phyloP scores from a whole-genome alignment of 2,329 filamentous ascomycete genomes.

The Stachybotrys echinatus region DNA sequence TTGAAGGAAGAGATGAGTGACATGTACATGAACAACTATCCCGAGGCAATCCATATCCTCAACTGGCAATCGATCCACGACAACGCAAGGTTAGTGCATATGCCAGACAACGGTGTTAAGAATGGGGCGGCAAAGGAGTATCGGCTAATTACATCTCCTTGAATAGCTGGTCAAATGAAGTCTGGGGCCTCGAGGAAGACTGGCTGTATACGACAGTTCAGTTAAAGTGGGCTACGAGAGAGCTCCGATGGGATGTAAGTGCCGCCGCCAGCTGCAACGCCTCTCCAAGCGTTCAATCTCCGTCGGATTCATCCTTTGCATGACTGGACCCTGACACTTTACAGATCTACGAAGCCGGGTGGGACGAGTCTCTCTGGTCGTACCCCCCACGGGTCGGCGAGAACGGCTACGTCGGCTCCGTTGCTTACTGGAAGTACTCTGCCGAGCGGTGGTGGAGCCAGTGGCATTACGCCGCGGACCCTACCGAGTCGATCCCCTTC shows the following conservation, averaged over 20 bases:
- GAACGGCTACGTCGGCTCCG: background rate
- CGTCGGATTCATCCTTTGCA: background rate
- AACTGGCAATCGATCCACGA: too few species aligned
- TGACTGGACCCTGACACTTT: background rate
- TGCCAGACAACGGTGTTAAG: too few species aligned
- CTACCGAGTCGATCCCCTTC: background rate
- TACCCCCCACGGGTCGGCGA: background rate
- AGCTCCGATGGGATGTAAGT: background rate
- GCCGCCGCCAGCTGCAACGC: too few species aligned
- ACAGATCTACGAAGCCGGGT: background rate
- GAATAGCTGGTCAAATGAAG: background rate
- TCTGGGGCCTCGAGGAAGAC: background rate
- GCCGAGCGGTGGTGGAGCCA: background rate
- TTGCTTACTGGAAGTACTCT: background rate
- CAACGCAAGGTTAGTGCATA: too few species aligned
- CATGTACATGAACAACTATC: background rate
- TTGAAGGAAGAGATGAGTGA: background rate
- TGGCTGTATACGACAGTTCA: background rate
- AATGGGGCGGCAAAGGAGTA: too few species aligned
- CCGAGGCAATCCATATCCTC: background rate
- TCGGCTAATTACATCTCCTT: too few species aligned
- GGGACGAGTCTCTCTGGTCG: background rate
- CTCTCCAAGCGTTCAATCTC: background rate
- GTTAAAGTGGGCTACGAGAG: background rate
- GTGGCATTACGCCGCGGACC: background rate